phyloP scores from a whole-genome alignment of 495 filamentous ascomycete genomes.

The Xylaria nigripes region DNA sequence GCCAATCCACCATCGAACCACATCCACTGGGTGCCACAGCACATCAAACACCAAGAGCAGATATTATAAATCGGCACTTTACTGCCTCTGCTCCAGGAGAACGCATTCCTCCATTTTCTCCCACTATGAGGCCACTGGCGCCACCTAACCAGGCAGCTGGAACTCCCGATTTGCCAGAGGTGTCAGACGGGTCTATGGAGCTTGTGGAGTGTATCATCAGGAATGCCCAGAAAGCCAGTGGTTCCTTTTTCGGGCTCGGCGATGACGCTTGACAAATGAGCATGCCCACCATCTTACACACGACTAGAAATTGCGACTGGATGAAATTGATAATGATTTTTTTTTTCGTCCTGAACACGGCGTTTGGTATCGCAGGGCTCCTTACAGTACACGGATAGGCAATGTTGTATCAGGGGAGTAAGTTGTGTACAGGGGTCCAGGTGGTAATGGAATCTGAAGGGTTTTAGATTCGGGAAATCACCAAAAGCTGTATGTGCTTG shows the following conservation, averaged over 20 bases:
- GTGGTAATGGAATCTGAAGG: not conserved
- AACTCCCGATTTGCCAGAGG: conserved; percentile 27
- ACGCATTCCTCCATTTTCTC: not conserved
- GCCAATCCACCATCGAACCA: conserved; percentile 4
- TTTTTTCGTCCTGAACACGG: not conserved
- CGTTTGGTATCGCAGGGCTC: not conserved
- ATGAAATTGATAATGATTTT: not conserved
- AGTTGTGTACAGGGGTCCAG: not conserved
- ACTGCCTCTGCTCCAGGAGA: conserved; percentile 1
- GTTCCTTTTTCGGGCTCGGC: conserved; percentile 2
- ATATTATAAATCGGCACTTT: not conserved
- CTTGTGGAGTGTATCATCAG: conserved; percentile 45
- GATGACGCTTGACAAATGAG: not conserved
- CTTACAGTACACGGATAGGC: not conserved
- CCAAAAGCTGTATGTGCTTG: not conserved
- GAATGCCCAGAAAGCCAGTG: conserved; percentile 22
- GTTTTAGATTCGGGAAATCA: not conserved
- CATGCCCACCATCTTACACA: not conserved
- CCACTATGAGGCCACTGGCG: conserved; percentile 6
- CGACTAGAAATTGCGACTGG: not conserved
- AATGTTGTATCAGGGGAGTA: not conserved
- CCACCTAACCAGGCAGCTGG: conserved; percentile 2
- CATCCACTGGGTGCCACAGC: conserved; percentile 4
- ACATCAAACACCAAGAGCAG: not conserved
- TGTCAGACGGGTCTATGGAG: conserved; percentile 37